These are phyloP conservation scores for Fennellomyces sp. DNA, from an alignment of 371 early-diverging fungal species.

Conservation along the genomic window DNA sequence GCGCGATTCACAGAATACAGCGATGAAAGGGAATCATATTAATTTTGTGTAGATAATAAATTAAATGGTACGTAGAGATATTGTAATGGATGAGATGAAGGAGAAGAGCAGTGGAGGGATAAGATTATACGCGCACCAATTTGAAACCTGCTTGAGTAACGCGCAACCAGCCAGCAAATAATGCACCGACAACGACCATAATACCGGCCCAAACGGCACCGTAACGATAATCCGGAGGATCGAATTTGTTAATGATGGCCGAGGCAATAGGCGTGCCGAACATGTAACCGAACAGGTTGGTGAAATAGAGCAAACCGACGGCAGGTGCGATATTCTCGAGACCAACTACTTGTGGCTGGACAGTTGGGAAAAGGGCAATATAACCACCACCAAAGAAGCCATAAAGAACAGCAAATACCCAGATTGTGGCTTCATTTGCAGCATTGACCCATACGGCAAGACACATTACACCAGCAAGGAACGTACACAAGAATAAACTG, in stretches of 20 bases:
- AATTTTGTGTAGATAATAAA: not conserved
- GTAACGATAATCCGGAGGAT: constrained; percentile 21
- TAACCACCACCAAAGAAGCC: constrained; percentile 61
- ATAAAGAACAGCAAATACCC: constrained; percentile 45
- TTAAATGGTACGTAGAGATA: not conserved
- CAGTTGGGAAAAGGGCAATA: constrained; percentile 52
- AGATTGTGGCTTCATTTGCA: constrained; percentile 35
- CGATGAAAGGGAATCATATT: too few species aligned
- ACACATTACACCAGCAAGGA: constrained; percentile 42
- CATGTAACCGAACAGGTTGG: constrained; percentile 53
- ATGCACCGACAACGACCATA: constrained; percentile 28
- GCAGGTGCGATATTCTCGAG: constrained; percentile 49
- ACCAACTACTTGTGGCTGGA: constrained; percentile 56
- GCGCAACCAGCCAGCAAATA: constrained; percentile 33
- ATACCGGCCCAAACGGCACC: constrained; percentile 28
- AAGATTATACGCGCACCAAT: not conserved
- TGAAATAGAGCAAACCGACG: constrained; percentile 52
- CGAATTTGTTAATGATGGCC: constrained; percentile 33
- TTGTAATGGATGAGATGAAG: not conserved
- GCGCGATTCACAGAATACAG: too few species aligned
- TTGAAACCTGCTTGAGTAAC: constrained; percentile 35
- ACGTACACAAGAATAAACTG: constrained; percentile 50
- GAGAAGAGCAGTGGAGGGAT: not conserved
- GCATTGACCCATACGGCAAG: constrained; percentile 45
- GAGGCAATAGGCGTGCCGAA: constrained; percentile 60